phyloP scores from a whole-genome alignment of 139 green algal species.

The Chlorella sorokiniana region DNA sequence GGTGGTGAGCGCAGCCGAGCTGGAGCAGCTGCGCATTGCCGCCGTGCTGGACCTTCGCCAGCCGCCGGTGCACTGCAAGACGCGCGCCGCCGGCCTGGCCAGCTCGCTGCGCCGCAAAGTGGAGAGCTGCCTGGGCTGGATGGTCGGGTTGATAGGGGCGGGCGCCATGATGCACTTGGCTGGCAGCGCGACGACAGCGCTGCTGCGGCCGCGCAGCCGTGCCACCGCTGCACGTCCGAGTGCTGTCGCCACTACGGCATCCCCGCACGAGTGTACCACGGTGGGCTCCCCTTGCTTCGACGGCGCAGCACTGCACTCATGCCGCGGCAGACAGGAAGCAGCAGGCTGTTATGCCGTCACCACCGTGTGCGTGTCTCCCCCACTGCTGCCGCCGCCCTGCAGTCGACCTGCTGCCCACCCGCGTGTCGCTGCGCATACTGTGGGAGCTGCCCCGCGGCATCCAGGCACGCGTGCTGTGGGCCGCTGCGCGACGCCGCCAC shows the following conservation, averaged over 20 bases:
- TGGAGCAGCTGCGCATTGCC: background rate
- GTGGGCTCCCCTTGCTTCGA: background rate
- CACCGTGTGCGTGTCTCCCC: background rate
- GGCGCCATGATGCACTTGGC: background rate
- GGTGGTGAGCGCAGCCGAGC: constrained; percentile 3
- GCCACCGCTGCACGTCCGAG: constrained; percentile 26
- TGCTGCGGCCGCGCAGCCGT: background rate
- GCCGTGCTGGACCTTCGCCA: constrained; percentile 26
- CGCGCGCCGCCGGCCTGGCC: background rate
- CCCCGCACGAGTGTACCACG: constrained; percentile 34
- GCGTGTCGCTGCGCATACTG: constrained; percentile 34
- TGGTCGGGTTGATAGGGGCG: background rate
- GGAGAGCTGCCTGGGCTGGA: background rate
- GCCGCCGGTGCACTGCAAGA: constrained; percentile 27
- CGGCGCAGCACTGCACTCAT: too few relatives aligned
- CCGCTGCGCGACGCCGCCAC: constrained; percentile 4
- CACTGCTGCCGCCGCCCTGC: background rate
- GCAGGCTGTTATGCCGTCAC: too few relatives aligned
- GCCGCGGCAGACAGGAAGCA: too few relatives aligned
- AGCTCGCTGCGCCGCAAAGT: background rate
- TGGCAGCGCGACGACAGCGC: background rate
- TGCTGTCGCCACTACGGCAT: constrained; percentile 32
- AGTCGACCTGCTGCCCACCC: constrained; percentile 43
- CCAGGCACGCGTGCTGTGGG: constrained; percentile 32
- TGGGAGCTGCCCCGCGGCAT: constrained; percentile 26